Percentiles rank a stretch among this genome's conserved stretches.
Conservation (phyloP, 176 grass and related monocot species). For the Triticum turgidum region DNA sequence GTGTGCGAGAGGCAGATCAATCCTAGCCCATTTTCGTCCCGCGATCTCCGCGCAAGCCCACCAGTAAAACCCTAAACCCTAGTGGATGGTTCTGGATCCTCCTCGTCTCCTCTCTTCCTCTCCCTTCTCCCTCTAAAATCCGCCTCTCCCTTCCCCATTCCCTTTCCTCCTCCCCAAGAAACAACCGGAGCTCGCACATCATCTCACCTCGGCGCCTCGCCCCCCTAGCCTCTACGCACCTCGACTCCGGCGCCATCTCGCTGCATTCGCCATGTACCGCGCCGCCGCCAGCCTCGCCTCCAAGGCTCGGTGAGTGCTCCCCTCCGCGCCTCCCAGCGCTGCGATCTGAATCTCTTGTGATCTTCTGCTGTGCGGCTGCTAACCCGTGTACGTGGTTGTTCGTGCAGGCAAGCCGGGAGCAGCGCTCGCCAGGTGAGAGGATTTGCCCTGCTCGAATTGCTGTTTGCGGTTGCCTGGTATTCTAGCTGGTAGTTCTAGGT, state of each 20-base stretch:
- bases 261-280: constrained; percentile 57
- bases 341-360: background rate
- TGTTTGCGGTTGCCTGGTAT: background rate
- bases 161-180: constrained; percentile 38
- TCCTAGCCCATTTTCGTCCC: background rate
- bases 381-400: background rate
- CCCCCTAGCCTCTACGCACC: background rate
- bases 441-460: background rate
- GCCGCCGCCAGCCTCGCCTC: constrained; percentile 67
- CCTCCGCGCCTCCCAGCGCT: background rate
- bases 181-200: background rate
- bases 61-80: constrained; percentile 76
- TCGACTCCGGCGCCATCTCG: background rate
- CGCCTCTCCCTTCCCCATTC: background rate
- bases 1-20: background rate
- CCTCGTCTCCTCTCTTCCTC: constrained; percentile 21
- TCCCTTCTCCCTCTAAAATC: constrained; percentile 31
- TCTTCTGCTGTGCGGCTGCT: constrained; percentile 8
- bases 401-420: constrained; percentile 65
- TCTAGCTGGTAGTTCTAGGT: background rate
- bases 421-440: constrained; percentile 58
- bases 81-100: constrained; percentile 72
- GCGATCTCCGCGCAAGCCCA: background rate
- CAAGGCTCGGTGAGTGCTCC: constrained; percentile 61
- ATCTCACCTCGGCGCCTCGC: background rate